These are phyloP conservation scores for Pleurotus sapidus DNA, from an alignment of 768 basidiomycete genomes.

Conservation along the genomic window DNA sequence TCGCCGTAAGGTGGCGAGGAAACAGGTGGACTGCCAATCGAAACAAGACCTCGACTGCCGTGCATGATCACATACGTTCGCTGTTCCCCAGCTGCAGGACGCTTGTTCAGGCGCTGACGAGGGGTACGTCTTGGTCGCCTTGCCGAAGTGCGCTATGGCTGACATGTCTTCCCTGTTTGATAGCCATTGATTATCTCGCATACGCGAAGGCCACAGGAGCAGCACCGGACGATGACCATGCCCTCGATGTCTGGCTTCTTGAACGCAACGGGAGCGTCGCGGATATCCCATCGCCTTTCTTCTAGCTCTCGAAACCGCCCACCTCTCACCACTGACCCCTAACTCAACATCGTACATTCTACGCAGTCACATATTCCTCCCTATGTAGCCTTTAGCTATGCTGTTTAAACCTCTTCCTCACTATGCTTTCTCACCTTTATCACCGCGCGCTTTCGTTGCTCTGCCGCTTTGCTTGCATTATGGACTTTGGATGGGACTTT, in stretches of 20 bases:
- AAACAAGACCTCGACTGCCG: background rate
- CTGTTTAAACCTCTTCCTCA: too few species aligned
- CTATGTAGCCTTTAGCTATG: too few species aligned
- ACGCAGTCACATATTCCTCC: too few species aligned
- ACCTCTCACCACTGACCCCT: too few species aligned
- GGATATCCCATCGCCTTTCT: background rate
- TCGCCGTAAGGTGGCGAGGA: background rate
- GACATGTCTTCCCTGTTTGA: background rate
- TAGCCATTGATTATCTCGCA: background rate
- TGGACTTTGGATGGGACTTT: too few species aligned
- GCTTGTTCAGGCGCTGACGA: background rate
- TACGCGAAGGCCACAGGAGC: background rate
- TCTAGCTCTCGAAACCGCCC: background rate
- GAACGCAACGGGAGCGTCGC: background rate
- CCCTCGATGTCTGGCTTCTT: background rate
- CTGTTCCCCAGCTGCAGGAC: background rate
- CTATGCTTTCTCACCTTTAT: too few species aligned
- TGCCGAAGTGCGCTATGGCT: background rate
- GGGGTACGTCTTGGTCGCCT: background rate
- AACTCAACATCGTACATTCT: too few species aligned
- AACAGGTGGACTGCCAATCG: background rate
- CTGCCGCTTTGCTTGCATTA: too few species aligned
- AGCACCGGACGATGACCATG: background rate
- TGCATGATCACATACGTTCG: background rate
- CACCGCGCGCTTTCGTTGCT: too few species aligned